These are phyloP conservation scores for Kodamaea neixiangensis DNA, from an alignment of 805 yeast genomes.

Conservation along the genomic window DNA sequence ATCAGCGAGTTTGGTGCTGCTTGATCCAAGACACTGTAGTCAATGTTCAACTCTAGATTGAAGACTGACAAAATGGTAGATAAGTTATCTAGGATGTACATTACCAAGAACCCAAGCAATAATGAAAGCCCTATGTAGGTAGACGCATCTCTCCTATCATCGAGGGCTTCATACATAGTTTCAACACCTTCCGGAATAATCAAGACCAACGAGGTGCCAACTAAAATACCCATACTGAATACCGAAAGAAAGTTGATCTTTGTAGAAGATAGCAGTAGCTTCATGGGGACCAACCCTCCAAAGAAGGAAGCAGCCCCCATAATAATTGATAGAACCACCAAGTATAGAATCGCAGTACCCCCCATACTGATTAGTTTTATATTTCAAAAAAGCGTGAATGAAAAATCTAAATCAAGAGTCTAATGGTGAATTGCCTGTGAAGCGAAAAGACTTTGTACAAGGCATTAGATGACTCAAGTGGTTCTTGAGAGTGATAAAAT, in stretches of 20 bases:
- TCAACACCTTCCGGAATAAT: constrained; percentile 69
- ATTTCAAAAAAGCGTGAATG: not conserved
- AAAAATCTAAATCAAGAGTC: not conserved
- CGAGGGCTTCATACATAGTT: constrained; percentile 31
- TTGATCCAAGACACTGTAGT: constrained; percentile 4
- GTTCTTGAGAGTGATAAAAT: not conserved
- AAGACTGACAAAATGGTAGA: constrained; percentile 10
- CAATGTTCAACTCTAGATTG: not conserved
- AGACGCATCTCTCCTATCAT: constrained; percentile 18
- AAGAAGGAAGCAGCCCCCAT: constrained; percentile 23
- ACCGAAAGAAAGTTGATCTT: constrained; percentile 44
- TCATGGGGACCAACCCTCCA: constrained; percentile 30
- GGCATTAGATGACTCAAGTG: not conserved
- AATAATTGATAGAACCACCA: constrained; percentile 13
- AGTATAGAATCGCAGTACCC: not conserved
- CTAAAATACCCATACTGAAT: constrained; percentile 59
- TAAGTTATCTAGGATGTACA: constrained; percentile 52
- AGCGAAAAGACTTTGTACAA: not conserved
- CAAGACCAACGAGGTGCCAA: constrained; percentile 59
- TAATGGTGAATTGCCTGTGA: not conserved
- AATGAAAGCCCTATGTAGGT: constrained; percentile 48
- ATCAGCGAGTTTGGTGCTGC: constrained; percentile 16
- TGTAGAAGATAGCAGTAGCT: constrained; percentile 24
- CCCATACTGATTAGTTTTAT: not conserved
- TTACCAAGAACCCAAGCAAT: constrained; percentile 53